Conservation (phyloP, 352 stramenopile genomes). For the Globisporangium yorkense region DNA sequence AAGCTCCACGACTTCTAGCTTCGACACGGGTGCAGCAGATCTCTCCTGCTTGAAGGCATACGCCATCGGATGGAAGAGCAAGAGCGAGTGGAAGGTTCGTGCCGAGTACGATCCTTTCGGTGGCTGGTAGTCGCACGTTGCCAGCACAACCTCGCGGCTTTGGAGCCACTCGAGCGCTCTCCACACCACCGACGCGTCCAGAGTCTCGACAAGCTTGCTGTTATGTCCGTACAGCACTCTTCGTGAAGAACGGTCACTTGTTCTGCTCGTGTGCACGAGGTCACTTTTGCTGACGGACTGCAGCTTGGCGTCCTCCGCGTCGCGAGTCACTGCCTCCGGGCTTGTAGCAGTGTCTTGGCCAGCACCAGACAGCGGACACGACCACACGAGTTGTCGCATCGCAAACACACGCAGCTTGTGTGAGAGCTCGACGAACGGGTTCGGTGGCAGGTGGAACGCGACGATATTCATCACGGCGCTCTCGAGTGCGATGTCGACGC, state of each 20-base stretch:
- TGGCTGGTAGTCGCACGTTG: constrained; percentile 21
- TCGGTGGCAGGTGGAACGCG: constrained; percentile 29
- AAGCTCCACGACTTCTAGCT: constrained; percentile 31
- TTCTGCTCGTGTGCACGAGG: neutral
- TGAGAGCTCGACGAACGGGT: constrained; percentile 42
- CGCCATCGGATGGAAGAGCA: constrained; percentile 11
- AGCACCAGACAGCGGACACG: neutral
- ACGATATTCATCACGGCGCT: constrained; percentile 46
- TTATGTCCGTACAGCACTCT: constrained; percentile 14
- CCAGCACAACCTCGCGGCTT: constrained; percentile 13
- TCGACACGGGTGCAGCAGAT: neutral
- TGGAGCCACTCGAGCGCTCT: constrained; percentile 19
- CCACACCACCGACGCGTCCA: constrained; percentile 11
- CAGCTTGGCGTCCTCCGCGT: neutral
- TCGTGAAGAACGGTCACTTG: neutral
- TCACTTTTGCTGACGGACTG: neutral
- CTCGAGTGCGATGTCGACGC: constrained; percentile 41
- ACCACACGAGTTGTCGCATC: constrained; percentile 26
- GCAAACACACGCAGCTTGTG: constrained; percentile 31
- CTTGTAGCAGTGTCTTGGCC: neutral
- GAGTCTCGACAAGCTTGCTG: constrained; percentile 9
- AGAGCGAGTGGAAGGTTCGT: constrained; percentile 19
- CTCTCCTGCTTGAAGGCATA: neutral
- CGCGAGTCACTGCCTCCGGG: neutral
- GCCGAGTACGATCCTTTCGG: constrained; percentile 37